Evolutionary conservation across 2,329 filamentous ascomycete species (phyloP), one percentile per base, ranked within the genome.

Genomic region (Daldinia sp.): DNA sequence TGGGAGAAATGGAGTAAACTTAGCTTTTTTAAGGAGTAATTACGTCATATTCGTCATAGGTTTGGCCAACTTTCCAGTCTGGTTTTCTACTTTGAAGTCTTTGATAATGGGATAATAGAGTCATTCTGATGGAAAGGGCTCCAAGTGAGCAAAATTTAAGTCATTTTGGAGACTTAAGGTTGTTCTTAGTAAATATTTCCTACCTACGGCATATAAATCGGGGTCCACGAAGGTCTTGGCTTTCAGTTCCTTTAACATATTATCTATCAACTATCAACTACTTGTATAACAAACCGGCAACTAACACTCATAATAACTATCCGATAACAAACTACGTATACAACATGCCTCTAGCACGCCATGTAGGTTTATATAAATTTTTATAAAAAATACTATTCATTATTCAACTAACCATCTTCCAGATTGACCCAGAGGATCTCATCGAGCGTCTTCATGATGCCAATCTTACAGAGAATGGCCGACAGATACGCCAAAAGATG

Each of bases 381-480:
- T 39, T 28, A 26, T 35, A 33, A 37, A n/a, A 33, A 37, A n/a
- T 35, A 15, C 10, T 30, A 54, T 53, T 23, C 23, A 54, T 53
- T 23, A 23, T 18, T 37, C 15, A 5, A 44, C 23, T 53, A 28
- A 58, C 46, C 0, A 53, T 6, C 4, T 33, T 42, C 10, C 18
- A 87, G 83, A 79, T 87, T 65, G 82, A 89, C 70, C 83, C 87
- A 0, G 85, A 87, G 68, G 83, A 88, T 71, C 84, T 90, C 60
- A 80, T 90, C 65, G 75, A 82, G 61, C 82, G 80, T 23, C 82
- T 90, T 48, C 83, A 85, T 54, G 82, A 85, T 69, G 68, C 80
- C 26, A 76, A 81, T 46, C 77, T 82, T 65, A 79, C 77, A 20
- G 76, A 80, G 41, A 76, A 79, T 42, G 77, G 78, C 7, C 69